These are phyloP conservation scores for Microbotryum violaceum DNA, from an alignment of 1,284 basidiomycete genomes.

Conservation along the genomic window DNA sequence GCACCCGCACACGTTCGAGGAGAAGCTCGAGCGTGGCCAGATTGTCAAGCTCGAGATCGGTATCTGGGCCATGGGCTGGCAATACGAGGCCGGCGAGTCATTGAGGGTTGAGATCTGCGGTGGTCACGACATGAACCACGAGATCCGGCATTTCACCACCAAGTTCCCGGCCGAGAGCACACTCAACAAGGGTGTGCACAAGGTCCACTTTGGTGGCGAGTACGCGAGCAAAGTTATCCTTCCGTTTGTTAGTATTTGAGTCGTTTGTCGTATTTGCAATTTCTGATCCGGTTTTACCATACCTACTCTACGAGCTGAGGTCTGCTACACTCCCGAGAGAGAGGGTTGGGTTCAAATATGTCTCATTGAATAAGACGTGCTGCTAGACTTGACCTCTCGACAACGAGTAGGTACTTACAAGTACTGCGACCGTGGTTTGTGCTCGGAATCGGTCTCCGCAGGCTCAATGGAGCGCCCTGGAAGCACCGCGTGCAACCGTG, in stretches of 20 bases:
- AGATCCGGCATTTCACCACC: slow-evolving; percentile 11
- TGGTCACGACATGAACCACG: slow-evolving; percentile 13
- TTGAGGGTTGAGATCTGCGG: slow-evolving; percentile 20
- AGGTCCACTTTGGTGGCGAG: slow-evolving; percentile 11
- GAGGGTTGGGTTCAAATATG: too few species aligned
- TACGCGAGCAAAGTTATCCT: slow-evolving; percentile 9
- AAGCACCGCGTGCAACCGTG: too few species aligned
- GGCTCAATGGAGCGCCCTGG: too few species aligned
- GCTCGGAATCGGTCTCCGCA: too few species aligned
- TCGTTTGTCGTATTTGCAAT: not conserved
- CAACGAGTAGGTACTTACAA: too few species aligned
- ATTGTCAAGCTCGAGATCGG: slow-evolving; percentile 35
- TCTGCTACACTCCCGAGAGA: too few species aligned
- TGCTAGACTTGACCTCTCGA: too few species aligned
- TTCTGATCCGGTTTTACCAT: too few species aligned
- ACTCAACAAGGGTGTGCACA: slow-evolving; percentile 9
- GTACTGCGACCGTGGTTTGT: too few species aligned
- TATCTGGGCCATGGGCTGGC: slow-evolving; percentile 35
- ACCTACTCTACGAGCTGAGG: too few species aligned
- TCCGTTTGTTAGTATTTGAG: slow-evolving; percentile 7
- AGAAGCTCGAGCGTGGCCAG: slow-evolving; percentile 30
- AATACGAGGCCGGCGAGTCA: slow-evolving; percentile 33
- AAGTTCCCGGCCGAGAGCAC: slow-evolving; percentile 9
- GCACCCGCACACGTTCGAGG: slow-evolving; percentile 23
- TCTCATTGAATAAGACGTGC: too few species aligned